Conservation (phyloP, 257 asterid genomes). For the Ophiorrhiza pumila region DNA sequence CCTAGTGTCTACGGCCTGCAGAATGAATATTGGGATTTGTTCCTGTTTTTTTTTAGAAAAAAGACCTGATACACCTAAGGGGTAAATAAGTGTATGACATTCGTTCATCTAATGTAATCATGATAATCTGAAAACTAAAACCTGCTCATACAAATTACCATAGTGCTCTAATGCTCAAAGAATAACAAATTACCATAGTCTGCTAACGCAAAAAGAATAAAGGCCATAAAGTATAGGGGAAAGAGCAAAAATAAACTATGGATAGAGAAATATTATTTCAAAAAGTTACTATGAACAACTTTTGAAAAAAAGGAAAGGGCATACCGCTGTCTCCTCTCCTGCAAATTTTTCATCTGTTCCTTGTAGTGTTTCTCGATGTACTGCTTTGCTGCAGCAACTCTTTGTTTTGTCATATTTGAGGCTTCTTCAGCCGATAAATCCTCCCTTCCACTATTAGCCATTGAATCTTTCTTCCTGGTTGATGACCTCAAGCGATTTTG, state of each 20-base stretch:
- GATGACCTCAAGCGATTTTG: slow-evolving; percentile 67
- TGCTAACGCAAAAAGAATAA: not conserved
- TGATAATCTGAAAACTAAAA: not conserved
- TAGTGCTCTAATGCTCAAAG: not conserved
- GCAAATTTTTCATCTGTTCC: slow-evolving; percentile 84
- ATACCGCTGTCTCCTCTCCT: slow-evolving; percentile 93
- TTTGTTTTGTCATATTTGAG: slow-evolving; percentile 85
- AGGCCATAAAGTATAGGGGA: not conserved
- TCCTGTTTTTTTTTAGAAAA: not conserved
- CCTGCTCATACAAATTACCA: not conserved
- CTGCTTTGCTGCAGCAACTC: slow-evolving; percentile 95
- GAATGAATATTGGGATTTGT: not conserved
- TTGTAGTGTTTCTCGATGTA: slow-evolving; percentile 98
- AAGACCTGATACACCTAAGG: not conserved
- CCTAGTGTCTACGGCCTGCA: not conserved
- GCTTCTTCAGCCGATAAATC: slow-evolving; percentile 78
- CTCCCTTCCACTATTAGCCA: slow-evolving; percentile 65
- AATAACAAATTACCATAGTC: not conserved
- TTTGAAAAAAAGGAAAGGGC: slow-evolving; percentile 13
- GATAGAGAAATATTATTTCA: not conserved
- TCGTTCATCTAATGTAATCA: not conserved
- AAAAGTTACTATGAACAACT: not conserved
- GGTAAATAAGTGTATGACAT: not conserved
- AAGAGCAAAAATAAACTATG: not conserved
- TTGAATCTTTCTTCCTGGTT: slow-evolving; percentile 56